Percentiles rank a stretch among this genome's conserved stretches.
Evolutionary conservation across 345 rosid genomes (phyloP).

Genomic region (Lumnitzera littorea): DNA sequence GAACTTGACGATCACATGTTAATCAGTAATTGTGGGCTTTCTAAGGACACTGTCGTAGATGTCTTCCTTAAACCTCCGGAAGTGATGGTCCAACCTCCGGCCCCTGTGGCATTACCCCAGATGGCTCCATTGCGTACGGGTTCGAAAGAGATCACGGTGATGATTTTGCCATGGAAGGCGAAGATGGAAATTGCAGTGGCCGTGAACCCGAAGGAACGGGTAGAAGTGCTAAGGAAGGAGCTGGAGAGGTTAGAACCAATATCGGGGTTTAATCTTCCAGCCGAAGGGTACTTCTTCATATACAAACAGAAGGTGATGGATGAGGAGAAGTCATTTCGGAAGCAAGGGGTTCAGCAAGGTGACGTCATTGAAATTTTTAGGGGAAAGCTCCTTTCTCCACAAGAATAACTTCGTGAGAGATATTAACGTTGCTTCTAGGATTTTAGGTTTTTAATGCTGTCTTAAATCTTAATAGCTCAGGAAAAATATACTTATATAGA

Average conservation of each 20-base stretch:
- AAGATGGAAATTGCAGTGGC: conserved; percentile 20
- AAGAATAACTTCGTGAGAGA: too few species aligned
- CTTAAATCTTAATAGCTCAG: too few species aligned
- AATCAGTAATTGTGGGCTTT: conserved; percentile 21
- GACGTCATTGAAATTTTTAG: conserved; percentile 26
- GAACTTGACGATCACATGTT: conserved; percentile 30
- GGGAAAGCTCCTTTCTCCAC: not conserved
- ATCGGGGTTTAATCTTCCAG: conserved; percentile 18
- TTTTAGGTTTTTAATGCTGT: too few species aligned
- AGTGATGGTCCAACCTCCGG: not conserved
- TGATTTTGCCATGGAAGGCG: conserved; percentile 22
- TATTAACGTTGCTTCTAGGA: too few species aligned
- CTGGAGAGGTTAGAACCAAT: conserved; percentile 24
- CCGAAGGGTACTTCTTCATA: conserved; percentile 31
- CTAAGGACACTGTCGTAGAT: conserved; percentile 23
- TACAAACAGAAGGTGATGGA: conserved; percentile 33
- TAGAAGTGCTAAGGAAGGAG: conserved; percentile 23
- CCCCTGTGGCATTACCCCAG: too few species aligned
- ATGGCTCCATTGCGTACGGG: not conserved
- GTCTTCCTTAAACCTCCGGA: conserved; percentile 28
- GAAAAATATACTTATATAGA: too few species aligned
- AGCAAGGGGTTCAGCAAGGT: conserved; percentile 23
- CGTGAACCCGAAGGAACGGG: conserved; percentile 22
- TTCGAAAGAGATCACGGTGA: conserved; percentile 19
- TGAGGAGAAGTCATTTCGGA: conserved; percentile 23